Base-by-base conservation (phyloP, 1,284 basidiomycete genomes). In the Phellinidium pouzarii region DNA sequence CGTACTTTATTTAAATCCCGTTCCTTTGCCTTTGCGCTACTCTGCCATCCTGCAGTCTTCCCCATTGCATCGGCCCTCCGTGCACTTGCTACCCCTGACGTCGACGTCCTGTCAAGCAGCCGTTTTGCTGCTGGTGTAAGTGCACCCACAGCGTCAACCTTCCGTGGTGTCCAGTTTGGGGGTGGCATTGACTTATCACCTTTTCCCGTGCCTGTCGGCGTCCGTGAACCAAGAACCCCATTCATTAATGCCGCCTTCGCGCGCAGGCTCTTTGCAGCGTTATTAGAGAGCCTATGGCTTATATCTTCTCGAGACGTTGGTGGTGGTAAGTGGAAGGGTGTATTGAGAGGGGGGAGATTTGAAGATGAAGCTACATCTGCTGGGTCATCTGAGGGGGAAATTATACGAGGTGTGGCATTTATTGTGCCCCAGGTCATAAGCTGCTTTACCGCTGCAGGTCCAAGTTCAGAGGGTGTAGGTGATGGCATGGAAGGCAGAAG, bases 391-490 rank as follows among this genome's bases (percentile, higher is more conserved):
- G 77, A 70, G 52, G 79, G 76, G 23, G 86, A 86, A 31, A 94
- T 76, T 8, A 93, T 77, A 44, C 91, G 82, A 6, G 91, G 93
- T 9, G 93, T 95, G 11, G 87, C 84, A 56, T 84, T 82, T 11
- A 95, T 74, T 19, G 89, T 91, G 4, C 93, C 93, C 90, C 89
- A 92, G 7, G 93, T 96, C 86, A 95, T 91, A 19, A 96, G 78
- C 59, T 94, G 84, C 58, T 91, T 91, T 50, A 92, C 75, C 1
- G 86, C 84, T 6, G 70, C 69, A 0, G 87, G 78, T 0, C 85
- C 87, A 27, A 95, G 76, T 58, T 91, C 77, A 3, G 85, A 79
- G 0, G 91, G 85, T 4, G 87, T 87, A 1, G 90, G 91, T 0
- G 91, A 90, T 9, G 92, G 91, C n/a, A 93, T 67, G 54, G 79